A percentile compares a stretch with the other conserved stretches of the same genome.
phyloP scores from a whole-genome alignment of 768 basidiomycete genomes.

The Collybia sp. region DNA sequence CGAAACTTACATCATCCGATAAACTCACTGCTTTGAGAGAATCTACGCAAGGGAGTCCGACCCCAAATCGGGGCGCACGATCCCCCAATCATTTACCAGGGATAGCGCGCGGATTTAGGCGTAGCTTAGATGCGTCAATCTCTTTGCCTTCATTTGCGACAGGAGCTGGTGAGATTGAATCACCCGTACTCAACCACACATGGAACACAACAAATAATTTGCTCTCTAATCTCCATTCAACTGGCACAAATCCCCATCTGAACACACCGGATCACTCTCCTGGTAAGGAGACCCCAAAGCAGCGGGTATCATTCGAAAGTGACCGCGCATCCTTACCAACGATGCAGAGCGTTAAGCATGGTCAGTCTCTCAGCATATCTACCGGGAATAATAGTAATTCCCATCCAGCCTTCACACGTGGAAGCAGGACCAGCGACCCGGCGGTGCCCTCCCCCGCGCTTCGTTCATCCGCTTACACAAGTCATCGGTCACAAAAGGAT shows the following conservation, averaged over 20 bases:
- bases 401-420: conserved; percentile 22
- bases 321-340: conserved; percentile 38
- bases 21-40: conserved; percentile 37
- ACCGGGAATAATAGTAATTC: neutral
- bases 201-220: conserved; percentile 12
- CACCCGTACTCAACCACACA: conserved; percentile 14
- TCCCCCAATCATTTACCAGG: conserved; percentile 24
- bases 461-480: conserved; percentile 17
- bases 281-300: conserved; percentile 40
- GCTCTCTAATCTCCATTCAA: conserved; percentile 2
- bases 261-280: conserved; percentile 31
- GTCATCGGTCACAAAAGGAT: conserved; percentile 15
- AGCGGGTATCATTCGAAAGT: conserved; percentile 54
- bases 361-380: conserved; percentile 18
- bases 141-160: conserved; percentile 36
- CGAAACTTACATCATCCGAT: conserved; percentile 43
- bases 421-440: conserved; percentile 28
- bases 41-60: conserved; percentile 21
- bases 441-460: conserved; percentile 26
- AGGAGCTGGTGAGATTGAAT: conserved; percentile 16
- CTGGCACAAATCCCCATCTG: conserved; percentile 12
- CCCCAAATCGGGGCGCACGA: conserved; percentile 25
- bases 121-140: conserved; percentile 35
- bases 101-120: conserved; percentile 25
- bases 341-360: conserved; percentile 32